These are phyloP conservation scores for Suillus plorans DNA, from an alignment of 768 basidiomycete species.

Conservation along the genomic window DNA sequence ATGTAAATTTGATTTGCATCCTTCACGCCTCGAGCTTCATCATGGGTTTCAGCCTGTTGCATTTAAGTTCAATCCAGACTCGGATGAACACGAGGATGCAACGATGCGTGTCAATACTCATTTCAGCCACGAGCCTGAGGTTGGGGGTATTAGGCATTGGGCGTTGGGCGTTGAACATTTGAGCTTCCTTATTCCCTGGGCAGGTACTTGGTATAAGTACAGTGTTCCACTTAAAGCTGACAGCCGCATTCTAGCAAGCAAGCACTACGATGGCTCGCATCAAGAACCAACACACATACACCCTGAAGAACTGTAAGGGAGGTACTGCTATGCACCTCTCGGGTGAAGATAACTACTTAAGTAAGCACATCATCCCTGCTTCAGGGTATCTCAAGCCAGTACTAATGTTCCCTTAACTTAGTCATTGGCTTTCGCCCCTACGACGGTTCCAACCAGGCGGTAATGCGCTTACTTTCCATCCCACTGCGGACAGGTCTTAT, in stretches of 20 bases:
- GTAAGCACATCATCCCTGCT: conserved; percentile 28
- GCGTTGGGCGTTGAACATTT: no score
- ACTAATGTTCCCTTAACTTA: conserved; percentile 12
- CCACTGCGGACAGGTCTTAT: neutral
- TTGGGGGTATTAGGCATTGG: no score
- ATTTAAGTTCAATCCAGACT: no score
- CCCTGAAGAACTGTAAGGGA: conserved; percentile 49
- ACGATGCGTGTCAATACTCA: neutral
- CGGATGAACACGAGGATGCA: no score
- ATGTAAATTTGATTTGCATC: no score
- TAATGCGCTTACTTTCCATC: conserved; percentile 17
- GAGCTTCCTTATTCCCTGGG: no score
- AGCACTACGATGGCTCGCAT: conserved; percentile 22
- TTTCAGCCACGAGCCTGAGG: neutral
- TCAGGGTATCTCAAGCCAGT: neutral
- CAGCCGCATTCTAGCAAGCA: neutral
- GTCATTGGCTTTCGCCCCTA: conserved; percentile 49
- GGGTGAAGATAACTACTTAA: conserved; percentile 44
- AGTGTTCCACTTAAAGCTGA: neutral
- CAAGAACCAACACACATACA: conserved; percentile 40
- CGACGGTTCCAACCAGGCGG: conserved; percentile 49
- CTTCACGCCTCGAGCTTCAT: no score
- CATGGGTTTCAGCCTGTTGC: no score
- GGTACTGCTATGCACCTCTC: conserved; percentile 57
- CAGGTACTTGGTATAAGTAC: neutral